phyloP scores from a whole-genome alignment of 2,329 filamentous ascomycete genomes.

The Plenodomus biglobosus region DNA sequence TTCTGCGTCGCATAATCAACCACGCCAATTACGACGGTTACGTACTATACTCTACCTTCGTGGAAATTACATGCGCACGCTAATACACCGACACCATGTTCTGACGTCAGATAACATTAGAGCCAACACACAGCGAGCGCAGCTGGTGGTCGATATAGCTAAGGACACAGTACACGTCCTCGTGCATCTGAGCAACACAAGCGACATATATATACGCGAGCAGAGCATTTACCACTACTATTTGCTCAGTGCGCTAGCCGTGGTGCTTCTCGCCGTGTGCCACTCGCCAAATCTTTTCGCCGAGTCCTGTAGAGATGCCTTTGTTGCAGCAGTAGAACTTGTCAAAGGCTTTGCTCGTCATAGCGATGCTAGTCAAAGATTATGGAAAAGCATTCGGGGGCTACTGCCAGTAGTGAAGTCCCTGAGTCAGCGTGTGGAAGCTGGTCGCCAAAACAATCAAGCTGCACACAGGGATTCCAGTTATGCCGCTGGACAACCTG shows the following conservation, averaged over 20 bases:
- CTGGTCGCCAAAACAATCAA: neutral
- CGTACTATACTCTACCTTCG: slow-evolving; percentile 19
- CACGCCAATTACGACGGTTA: slow-evolving; percentile 17
- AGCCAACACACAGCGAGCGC: slow-evolving; percentile 11
- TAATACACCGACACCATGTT: slow-evolving; percentile 25
- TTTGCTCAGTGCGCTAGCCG: slow-evolving; percentile 19
- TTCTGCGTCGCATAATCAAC: slow-evolving; percentile 11
- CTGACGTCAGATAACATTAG: slow-evolving; percentile 20
- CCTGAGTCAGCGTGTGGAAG: slow-evolving; percentile 2
- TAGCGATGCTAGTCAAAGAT: slow-evolving; percentile 18
- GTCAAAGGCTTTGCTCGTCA: slow-evolving; percentile 23
- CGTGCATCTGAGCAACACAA: slow-evolving; percentile 21
- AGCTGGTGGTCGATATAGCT: slow-evolving; percentile 19
- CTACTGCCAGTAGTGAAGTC: slow-evolving; percentile 20
- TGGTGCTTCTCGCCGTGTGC: slow-evolving; percentile 21
- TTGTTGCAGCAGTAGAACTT: slow-evolving; percentile 20
- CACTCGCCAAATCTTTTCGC: slow-evolving; percentile 22
- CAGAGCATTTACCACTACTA: slow-evolving; percentile 25
- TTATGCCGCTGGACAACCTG: neutral
- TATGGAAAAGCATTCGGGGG: slow-evolving; percentile 25
- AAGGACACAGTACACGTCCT: slow-evolving; percentile 23
- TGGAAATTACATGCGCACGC: slow-evolving; percentile 19
- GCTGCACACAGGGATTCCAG: neutral
- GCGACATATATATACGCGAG: slow-evolving; percentile 23
- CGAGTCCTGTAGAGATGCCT: slow-evolving; percentile 18